These are phyloP conservation scores for Monosporascus sp. DNA, from an alignment of 2,329 filamentous ascomycete species.

Conservation along the genomic window DNA sequence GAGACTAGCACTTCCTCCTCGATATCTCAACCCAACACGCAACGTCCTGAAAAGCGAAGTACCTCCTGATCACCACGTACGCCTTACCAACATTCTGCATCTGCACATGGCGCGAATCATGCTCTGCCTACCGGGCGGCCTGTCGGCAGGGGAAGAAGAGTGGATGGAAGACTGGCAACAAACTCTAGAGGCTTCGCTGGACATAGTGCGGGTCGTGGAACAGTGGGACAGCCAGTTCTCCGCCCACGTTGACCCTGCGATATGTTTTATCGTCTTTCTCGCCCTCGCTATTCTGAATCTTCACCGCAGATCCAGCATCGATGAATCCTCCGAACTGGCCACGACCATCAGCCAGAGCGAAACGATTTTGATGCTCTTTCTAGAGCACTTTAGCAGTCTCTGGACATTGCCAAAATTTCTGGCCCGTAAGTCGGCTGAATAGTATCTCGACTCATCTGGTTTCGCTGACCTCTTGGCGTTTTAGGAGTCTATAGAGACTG, in stretches of 20 bases:
- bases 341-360: constrained; percentile 5
- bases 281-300: constrained; percentile 25
- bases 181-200: constrained; percentile 24
- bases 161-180: constrained; percentile 24
- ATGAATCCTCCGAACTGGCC: neutral
- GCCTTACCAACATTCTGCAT: constrained; percentile 20
- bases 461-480: neutral
- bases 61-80: constrained; percentile 18
- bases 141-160: constrained; percentile 6
- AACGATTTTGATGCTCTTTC: constrained; percentile 14
- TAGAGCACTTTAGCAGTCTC: constrained; percentile 18
- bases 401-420: constrained; percentile 16
- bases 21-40: constrained; percentile 25
- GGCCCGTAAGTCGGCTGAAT: constrained; percentile 10
- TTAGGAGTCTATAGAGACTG: constrained; percentile 1
- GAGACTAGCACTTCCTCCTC: constrained; percentile 23
- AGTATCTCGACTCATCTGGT: neutral
- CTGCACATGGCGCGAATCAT: constrained; percentile 19
- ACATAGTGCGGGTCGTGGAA: constrained; percentile 21
- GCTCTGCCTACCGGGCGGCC: constrained; percentile 9
- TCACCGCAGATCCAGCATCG: constrained; percentile 15
- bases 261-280: constrained; percentile 26
- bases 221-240: constrained; percentile 28
- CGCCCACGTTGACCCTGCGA: constrained; percentile 27
- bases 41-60: constrained; percentile 24